A percentile compares a stretch with the other conserved stretches of the same genome.
These are phyloP conservation scores for Alnus glutinosa DNA, from an alignment of 306 rosid species.

Conservation along the genomic window DNA sequence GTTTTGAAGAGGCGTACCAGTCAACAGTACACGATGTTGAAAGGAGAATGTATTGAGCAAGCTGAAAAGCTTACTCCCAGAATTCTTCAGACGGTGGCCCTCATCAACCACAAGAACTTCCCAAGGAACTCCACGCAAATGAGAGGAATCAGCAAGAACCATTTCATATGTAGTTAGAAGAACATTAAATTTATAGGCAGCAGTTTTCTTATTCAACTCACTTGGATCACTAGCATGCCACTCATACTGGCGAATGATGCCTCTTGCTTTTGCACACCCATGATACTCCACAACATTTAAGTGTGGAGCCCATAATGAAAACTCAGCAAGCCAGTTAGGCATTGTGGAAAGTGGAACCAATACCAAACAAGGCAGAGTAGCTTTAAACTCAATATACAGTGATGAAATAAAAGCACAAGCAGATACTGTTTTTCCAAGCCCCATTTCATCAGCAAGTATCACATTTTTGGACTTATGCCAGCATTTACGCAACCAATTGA, in stretches of 20 bases:
- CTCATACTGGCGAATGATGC: conserved; percentile 87
- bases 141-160: conserved; percentile 96
- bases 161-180: conserved; percentile 96
- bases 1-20: conserved; percentile 99
- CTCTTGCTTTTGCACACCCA: conserved; percentile 98
- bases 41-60: conserved; percentile 90
- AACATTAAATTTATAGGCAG: conserved; percentile 84
- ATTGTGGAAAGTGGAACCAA: conserved; percentile 97
- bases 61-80: conserved; percentile 98
- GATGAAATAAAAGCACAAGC: conserved; percentile 93
- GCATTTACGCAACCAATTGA: conserved; percentile 98
- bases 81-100: conserved; percentile 96
- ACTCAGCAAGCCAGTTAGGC: conserved; percentile 99
- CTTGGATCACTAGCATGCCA: conserved; percentile 86
- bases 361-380: conserved; percentile 90
- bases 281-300: conserved; percentile 97
- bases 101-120: conserved; percentile 99
- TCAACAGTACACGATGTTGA: conserved; percentile 95
- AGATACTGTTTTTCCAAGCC: conserved; percentile 96
- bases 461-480: conserved; percentile 95
- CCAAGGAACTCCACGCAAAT: conserved; percentile 97
- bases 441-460: conserved; percentile 99
- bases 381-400: conserved; percentile 85
- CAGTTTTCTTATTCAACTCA: conserved; percentile 63
- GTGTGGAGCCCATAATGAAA: conserved; percentile 88